Base-by-base conservation (phyloP, 2,329 filamentous ascomycete species). In the Rutstroemia sydowiana region DNA sequence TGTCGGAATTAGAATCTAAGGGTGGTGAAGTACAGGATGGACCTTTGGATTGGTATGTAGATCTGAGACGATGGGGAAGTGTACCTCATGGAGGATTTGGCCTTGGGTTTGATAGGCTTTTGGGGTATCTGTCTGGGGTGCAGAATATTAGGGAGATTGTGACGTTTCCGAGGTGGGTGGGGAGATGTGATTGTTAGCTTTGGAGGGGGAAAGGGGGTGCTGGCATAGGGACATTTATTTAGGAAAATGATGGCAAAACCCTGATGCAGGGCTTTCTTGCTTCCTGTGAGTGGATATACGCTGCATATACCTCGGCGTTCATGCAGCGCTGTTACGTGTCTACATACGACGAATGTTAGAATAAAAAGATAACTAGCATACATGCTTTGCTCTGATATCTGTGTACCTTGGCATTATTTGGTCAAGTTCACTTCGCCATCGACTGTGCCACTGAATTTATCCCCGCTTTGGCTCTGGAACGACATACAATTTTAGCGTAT, bases 51-150 rank as follows among this genome's bases (percentile, higher is more conserved):
- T 88, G 85, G 85, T 88, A 88, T 65, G 69, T 81, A 31, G 85
- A 88, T 61, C 70, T 88, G 49, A 75, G 85, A 57, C 75, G 77
- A 51, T 88, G 83, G 72, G 84, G 84, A 28, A 84, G 78, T 61
- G 81, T 84, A 34, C 83, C 83, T 39, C 84, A 88, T 63, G 85
- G 84, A 31, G 85, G 85, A 0, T 88, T 87, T 66, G 85, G 85
- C 2, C 65, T 88, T 39, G 85, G 85, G 1, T 87, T 87, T 63
- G 85, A 88, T 68, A 74, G 85, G 45, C 72, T 88, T 48, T 59
- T 88, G 57, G 77, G 78, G 51, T 88, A 87, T 69, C 68, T 88
- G 48, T 74, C 79, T 18, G 83, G 83, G 4, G 75, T 85, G 16
- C 71, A 73, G 45, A 87, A 83, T 62, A 77, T 88, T 56, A 73